Evolutionary conservation across 768 basidiomycete genomes (phyloP), one percentile per base, ranked within the genome.

Genomic region (Mrakia blollopis): DNA sequence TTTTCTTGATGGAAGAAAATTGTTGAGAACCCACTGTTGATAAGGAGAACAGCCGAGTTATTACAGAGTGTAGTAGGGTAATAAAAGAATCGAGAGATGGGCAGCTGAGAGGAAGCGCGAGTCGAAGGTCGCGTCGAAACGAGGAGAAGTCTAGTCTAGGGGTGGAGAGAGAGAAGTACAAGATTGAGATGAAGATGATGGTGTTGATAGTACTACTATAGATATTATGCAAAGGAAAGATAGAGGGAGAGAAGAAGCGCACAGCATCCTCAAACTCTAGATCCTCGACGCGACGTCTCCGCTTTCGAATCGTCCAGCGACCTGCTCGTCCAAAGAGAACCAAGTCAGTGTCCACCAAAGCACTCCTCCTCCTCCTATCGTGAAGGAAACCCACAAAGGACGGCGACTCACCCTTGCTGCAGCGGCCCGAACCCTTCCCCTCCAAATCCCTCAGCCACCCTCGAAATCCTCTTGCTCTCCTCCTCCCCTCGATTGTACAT

Each of bases 401-500:
- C 4, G 11, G 18, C 47, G 39, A 50, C 47, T 50, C 47, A 50
- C 47, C 47, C 47, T 18, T 4, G 16, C 18, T n/a, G n/a, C n/a
- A n/a, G n/a, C n/a, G n/a, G n/a, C n/a, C n/a, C n/a, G n/a, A 44
- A 44, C 44, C 21, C 11, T 5, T 50, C 47, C 47, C 21, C 47
- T 21, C 47, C 57, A n/a, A n/a, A n/a, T 13, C 28, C 57, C 57
- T 57, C 57, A 4, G 57, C 57, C 10, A 28, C 57, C 28, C 57
- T 57, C 57, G 57, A 57, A 13, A 57, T 57, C 57, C 57, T 57
- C 57, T 57, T 57, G 37, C 35, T 37, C 65, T 68, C 65, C 65
- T 68, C 65, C 37, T 68, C 65, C 5, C 65, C 65, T 39, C 37
- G 65, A 23, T 68, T 68, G 65, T 68, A 68, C 65, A 68, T 68